phyloP scores from a whole-genome alignment of 2,329 filamentous ascomycete species.

The Talaromyces islandicus region DNA sequence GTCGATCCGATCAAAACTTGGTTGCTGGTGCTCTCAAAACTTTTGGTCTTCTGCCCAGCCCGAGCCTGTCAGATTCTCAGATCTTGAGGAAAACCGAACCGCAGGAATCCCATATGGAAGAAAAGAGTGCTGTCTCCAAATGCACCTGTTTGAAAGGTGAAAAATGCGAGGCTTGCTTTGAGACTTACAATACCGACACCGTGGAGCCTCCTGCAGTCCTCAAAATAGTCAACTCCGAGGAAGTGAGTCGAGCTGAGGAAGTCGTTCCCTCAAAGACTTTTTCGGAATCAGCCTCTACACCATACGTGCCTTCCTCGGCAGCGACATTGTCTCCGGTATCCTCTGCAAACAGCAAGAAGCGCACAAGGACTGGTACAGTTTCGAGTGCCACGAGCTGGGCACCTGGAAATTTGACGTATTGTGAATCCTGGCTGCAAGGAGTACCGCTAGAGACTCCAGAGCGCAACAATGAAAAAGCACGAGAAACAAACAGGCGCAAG shows the following conservation, averaged over 20 bases:
- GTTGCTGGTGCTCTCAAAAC: conserved; percentile 23
- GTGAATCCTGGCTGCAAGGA: conserved; percentile 31
- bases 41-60: conserved; percentile 32
- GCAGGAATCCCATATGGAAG: background rate
- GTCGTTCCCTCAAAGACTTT: background rate
- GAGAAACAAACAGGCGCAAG: conserved; percentile 27
- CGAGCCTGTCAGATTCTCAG: conserved; percentile 29
- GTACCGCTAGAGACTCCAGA: conserved; percentile 26
- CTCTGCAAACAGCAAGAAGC: conserved; percentile 18
- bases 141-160: background rate
- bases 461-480: conserved; percentile 18
- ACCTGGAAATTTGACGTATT: conserved; percentile 31
- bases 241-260: background rate
- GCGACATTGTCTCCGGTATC: conserved; percentile 13
- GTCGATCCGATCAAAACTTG: conserved; percentile 32
- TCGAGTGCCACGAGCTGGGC: conserved; percentile 34
- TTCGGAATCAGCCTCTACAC: conserved; percentile 7
- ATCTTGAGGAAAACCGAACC: conserved; percentile 8
- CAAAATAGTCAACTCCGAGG: background rate
- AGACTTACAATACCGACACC: background rate
- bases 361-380: conserved; percentile 27
- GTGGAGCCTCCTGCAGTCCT: background rate
- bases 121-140: background rate
- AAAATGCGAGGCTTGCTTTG: conserved; percentile 2
- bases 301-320: conserved; percentile 5